Percentiles rank a stretch among this genome's conserved stretches.
Conservation (phyloP, 768 basidiomycete genomes). For the Serendipita indica region DNA sequence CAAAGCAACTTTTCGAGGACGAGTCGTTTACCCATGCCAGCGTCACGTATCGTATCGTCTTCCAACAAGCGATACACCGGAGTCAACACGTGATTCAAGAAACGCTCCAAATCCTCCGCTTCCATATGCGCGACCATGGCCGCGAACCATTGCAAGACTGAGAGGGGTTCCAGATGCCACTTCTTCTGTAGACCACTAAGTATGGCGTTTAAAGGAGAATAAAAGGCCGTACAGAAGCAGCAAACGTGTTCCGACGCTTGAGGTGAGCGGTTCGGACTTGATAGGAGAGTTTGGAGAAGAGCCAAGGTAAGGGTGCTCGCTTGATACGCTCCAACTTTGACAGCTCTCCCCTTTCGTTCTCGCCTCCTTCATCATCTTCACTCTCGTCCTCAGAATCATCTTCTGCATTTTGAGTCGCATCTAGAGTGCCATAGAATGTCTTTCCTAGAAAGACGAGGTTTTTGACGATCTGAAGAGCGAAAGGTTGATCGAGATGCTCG, state of each 20-base stretch:
- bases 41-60: constrained; percentile 69
- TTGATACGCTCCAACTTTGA: constrained; percentile 10
- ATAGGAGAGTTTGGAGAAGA: constrained; percentile 89
- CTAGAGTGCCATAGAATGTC: constrained; percentile 44
- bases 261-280: constrained; percentile 67
- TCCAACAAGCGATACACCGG: constrained; percentile 80
- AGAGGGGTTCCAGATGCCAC: constrained; percentile 71
- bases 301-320: constrained; percentile 61
- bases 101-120: constrained; percentile 39
- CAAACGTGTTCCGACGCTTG: constrained; percentile 35
- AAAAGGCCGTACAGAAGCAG: not conserved
- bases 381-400: too few species aligned
- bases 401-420: constrained; percentile 10
- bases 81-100: constrained; percentile 69
- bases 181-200: constrained; percentile 34
- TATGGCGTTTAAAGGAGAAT: constrained; percentile 10
- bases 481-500: constrained; percentile 51
- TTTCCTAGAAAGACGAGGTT: constrained; percentile 88
- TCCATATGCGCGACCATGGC: constrained; percentile 73
- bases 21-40: constrained; percentile 56
- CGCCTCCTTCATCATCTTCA: constrained; percentile 17
- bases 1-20: not conserved
- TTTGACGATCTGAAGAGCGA: constrained; percentile 79
- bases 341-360: constrained; percentile 18
- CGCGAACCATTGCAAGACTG: constrained; percentile 84